Conservation (phyloP, 2,329 filamentous ascomycete species). For the Aphanocladium album region DNA sequence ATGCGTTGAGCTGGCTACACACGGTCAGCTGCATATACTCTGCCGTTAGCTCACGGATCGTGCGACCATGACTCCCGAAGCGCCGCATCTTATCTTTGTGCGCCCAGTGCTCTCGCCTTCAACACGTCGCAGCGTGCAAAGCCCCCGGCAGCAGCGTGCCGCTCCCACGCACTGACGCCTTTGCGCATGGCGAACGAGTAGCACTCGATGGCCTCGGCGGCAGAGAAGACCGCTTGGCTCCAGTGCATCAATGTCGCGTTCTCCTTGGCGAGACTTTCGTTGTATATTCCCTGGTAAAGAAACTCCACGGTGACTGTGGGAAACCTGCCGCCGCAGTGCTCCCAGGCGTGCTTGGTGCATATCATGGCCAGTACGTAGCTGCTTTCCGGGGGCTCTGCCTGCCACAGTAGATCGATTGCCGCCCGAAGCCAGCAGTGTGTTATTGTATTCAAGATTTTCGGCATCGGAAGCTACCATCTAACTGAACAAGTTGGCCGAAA, state of each 20-base stretch:
- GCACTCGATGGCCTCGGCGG: not conserved
- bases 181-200: not conserved
- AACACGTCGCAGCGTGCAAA: not conserved
- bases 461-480: not conserved
- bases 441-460: not conserved
- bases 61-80: not conserved
- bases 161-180: not conserved
- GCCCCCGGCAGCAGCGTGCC: too few relatives aligned
- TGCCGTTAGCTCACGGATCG: not conserved
- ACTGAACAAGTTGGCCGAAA: too few relatives aligned
- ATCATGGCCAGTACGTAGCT: not conserved
- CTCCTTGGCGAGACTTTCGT: not conserved
- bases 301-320: not conserved
- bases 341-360: not conserved
- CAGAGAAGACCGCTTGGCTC: not conserved
- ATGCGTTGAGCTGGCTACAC: not conserved
- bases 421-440: not conserved
- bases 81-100: not conserved
- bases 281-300: not conserved
- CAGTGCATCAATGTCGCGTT: not conserved
- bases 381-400: not conserved
- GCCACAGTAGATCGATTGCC: not conserved
- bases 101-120: not conserved
- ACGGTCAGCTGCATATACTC: not conserved
- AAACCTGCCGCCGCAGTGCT: not conserved